A percentile compares a stretch with the other conserved stretches of the same genome.
Evolutionary conservation across 345 rosid genomes (phyloP).

Genomic region (Zanthoxylum bungeanum): DNA sequence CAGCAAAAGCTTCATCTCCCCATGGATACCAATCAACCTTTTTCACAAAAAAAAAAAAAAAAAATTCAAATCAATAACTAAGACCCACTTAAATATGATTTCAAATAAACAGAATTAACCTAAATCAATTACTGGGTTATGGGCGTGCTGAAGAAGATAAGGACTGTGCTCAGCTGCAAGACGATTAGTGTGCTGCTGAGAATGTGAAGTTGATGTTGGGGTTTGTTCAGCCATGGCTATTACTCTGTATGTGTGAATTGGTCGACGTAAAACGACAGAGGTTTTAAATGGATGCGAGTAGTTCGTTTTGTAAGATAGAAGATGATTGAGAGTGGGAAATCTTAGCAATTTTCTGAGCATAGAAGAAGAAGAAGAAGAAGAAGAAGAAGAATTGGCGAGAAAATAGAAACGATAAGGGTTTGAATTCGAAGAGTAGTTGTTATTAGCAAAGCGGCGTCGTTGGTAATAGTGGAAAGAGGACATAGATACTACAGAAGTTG

Average conservation of each 20-base stretch:
- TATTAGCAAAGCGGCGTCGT: neutral
- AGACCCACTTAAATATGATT: neutral
- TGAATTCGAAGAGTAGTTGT: neutral
- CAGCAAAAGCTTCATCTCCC: conserved; percentile 90
- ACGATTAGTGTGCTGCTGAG: conserved; percentile 57
- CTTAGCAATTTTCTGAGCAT: conserved; percentile 27
- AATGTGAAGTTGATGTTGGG: conserved; percentile 28
- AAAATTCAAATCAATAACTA: neutral
- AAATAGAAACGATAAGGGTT: neutral
- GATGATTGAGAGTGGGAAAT: conserved; percentile 25
- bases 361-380: conserved; percentile 1
- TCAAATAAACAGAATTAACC: neutral
- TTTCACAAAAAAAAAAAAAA: conserved; percentile 4
- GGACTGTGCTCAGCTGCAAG: conserved; percentile 86
- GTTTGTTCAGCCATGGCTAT: conserved; percentile 43
- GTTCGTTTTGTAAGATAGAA: conserved; percentile 24
- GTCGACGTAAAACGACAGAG: conserved; percentile 29
- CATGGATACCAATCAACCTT: conserved; percentile 97
- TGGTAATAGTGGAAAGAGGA: neutral
- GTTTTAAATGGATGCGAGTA: conserved; percentile 14
- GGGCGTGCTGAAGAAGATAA: conserved; percentile 89
- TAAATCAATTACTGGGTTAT: conserved; percentile 59
- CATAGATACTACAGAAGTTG: neutral
- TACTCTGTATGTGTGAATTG: conserved; percentile 32
- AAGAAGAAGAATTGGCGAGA: neutral